Conservation (phyloP, 2,329 filamentous ascomycete species). For the Whalleya microplaca region DNA sequence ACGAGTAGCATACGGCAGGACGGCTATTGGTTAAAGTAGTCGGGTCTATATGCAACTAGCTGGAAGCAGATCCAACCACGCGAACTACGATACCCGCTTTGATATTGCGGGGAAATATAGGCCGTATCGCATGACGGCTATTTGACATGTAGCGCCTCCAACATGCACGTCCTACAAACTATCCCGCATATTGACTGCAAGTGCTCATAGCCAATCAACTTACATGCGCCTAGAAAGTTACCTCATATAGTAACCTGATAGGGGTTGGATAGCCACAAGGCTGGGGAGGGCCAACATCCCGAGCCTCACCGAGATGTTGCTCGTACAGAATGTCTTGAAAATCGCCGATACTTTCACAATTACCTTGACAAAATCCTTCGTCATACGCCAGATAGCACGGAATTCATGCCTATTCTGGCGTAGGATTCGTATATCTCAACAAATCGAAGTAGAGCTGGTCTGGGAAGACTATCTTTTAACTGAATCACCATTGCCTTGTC, state of each 20-base stretch:
- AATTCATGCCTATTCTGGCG: not conserved
- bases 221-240: slow-evolving; percentile 8
- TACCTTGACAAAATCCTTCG: not conserved
- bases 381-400: not conserved
- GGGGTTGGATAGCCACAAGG: slow-evolving; percentile 26
- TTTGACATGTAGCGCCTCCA: slow-evolving; percentile 29
- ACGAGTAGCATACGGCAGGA: slow-evolving; percentile 19
- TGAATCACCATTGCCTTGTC: slow-evolving; percentile 3
- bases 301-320: slow-evolving; percentile 35
- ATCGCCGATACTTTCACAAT: not conserved
- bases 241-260: slow-evolving; percentile 9
- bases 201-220: slow-evolving; percentile 22
- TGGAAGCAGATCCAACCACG: slow-evolving; percentile 17
- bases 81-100: slow-evolving; percentile 21
- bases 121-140: slow-evolving; percentile 19
- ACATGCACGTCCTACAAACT: slow-evolving; percentile 34
- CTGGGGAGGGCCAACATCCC: slow-evolving; percentile 29
- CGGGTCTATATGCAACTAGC: slow-evolving; percentile 11
- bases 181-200: slow-evolving; percentile 23
- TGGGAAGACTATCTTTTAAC: slow-evolving; percentile 1
- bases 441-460: not conserved
- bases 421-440: not conserved
- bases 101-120: slow-evolving; percentile 30
- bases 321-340: slow-evolving; percentile 4
- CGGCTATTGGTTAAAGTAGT: slow-evolving; percentile 15